Conservation (phyloP, 345 rosid species). For the Eucalyptus microcorys region DNA sequence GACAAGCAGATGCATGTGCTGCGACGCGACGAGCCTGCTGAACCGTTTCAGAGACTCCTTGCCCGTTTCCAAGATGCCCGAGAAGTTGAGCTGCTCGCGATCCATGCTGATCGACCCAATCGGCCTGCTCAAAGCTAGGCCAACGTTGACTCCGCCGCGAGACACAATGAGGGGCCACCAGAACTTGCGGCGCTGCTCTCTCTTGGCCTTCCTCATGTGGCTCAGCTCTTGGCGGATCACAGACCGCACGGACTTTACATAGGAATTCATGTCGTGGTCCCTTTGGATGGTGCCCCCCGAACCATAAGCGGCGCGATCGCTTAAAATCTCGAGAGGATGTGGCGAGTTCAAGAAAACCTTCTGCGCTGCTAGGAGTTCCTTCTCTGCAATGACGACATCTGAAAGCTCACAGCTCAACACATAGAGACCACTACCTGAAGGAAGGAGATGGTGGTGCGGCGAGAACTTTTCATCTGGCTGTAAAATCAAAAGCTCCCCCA, state of each 20-base stretch:
- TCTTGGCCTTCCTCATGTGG: constrained; percentile 42
- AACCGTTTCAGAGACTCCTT: constrained; percentile 57
- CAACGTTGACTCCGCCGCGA: not conserved
- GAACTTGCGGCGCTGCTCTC: constrained; percentile 42
- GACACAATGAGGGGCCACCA: constrained; percentile 60
- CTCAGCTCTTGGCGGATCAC: constrained; percentile 67
- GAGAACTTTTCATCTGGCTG: constrained; percentile 91
- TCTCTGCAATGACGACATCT: constrained; percentile 31
- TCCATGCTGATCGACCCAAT: constrained; percentile 4
- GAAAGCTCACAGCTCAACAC: constrained; percentile 28
- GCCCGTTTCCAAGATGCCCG: constrained; percentile 50
- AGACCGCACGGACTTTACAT: constrained; percentile 45
- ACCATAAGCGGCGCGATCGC: constrained; percentile 79
- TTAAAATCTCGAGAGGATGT: constrained; percentile 93
- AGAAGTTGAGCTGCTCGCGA: constrained; percentile 32
- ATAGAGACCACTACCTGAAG: constrained; percentile 85
- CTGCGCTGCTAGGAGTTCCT: constrained; percentile 58
- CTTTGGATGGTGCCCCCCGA: constrained; percentile 75
- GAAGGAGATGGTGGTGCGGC: constrained; percentile 83
- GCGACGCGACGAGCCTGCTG: constrained; percentile 64
- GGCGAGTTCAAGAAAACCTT: constrained; percentile 78
- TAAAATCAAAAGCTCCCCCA: constrained; percentile 89
- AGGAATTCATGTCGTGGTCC: constrained; percentile 90
- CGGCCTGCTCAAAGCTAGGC: constrained; percentile 17
- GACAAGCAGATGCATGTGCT: constrained; percentile 75